phyloP scores from a whole-genome alignment of 352 stramenopile genomes.

The Phytopythium delawarense region DNA sequence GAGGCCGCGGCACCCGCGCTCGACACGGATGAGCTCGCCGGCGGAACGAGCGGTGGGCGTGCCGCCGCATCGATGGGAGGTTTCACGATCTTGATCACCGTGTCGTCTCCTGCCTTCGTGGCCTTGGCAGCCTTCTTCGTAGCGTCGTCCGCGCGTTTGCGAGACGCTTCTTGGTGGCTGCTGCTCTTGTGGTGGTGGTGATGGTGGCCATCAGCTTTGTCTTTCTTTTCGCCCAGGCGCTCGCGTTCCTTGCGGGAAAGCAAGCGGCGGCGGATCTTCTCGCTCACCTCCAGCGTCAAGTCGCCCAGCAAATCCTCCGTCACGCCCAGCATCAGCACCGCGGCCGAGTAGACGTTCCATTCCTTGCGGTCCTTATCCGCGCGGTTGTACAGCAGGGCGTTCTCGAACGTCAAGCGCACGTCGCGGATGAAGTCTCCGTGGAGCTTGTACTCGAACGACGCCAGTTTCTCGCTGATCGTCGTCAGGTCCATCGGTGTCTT shows the following conservation, averaged over 20 bases:
- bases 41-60: conserved; percentile 1
- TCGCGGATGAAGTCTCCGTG: conserved; percentile 83
- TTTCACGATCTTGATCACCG: not conserved
- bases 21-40: not conserved
- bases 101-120: not conserved
- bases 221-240: conserved; percentile 53
- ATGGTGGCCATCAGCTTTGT: conserved; percentile 14
- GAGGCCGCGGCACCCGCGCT: not conserved
- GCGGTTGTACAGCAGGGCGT: conserved; percentile 77
- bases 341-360: conserved; percentile 79
- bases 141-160: not conserved
- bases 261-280: conserved; percentile 64
- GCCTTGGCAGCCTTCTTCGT: not conserved
- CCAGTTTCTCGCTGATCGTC: conserved; percentile 68
- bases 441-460: conserved; percentile 65
- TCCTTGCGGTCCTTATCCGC: conserved; percentile 77
- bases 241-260: conserved; percentile 68
- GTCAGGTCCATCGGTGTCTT: conserved; percentile 78
- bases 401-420: conserved; percentile 80
- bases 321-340: conserved; percentile 63
- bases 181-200: conserved; percentile 10
- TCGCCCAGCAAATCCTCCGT: conserved; percentile 78
- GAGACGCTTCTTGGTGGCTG: not conserved
- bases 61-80: not conserved
- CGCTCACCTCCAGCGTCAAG: conserved; percentile 72